phyloP scores from a whole-genome alignment of 805 yeast genomes.

The Sugiyamaella valdiviana region DNA sequence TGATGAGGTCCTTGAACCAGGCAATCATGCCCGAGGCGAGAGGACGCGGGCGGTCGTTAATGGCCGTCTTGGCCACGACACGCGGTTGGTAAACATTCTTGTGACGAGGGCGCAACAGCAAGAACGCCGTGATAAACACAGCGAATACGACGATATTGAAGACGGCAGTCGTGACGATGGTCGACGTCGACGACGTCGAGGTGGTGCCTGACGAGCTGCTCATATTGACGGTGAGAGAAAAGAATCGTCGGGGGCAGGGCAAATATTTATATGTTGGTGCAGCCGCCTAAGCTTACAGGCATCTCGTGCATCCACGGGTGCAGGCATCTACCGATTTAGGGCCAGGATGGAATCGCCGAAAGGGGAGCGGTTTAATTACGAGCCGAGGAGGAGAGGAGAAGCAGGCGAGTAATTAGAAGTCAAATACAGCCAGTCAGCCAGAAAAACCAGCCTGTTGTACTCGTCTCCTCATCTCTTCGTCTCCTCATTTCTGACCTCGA shows the following conservation, averaged over 20 bases:
- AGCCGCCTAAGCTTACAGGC: neutral
- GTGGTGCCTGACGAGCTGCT: neutral
- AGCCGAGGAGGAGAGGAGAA: too few species aligned
- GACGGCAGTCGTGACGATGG: slow-evolving; percentile 65
- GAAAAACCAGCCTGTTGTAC: too few species aligned
- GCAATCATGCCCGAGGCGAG: slow-evolving; percentile 59
- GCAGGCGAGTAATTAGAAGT: too few species aligned
- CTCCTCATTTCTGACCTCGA: too few species aligned
- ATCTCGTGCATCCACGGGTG: neutral
- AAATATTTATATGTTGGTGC: neutral
- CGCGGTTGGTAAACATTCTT: slow-evolving; percentile 82
- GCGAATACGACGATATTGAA: slow-evolving; percentile 64
- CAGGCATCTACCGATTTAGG: neutral
- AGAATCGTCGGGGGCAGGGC: neutral
- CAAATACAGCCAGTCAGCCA: too few species aligned
- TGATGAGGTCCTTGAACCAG: slow-evolving; percentile 63
- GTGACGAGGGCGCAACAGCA: slow-evolving; percentile 59
- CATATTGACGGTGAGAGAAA: neutral
- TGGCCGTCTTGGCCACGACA: slow-evolving; percentile 53
- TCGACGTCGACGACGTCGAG: slow-evolving; percentile 54
- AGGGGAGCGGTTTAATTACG: too few species aligned
- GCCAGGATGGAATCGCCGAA: too few species aligned
- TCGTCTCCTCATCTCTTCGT: too few species aligned
- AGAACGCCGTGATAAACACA: slow-evolving; percentile 53
- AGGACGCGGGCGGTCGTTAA: slow-evolving; percentile 53